Evolutionary conservation across 179 eudicot genomes (phyloP), one percentile per base, ranked within the genome.

Genomic region (Beta lomatogona): DNA sequence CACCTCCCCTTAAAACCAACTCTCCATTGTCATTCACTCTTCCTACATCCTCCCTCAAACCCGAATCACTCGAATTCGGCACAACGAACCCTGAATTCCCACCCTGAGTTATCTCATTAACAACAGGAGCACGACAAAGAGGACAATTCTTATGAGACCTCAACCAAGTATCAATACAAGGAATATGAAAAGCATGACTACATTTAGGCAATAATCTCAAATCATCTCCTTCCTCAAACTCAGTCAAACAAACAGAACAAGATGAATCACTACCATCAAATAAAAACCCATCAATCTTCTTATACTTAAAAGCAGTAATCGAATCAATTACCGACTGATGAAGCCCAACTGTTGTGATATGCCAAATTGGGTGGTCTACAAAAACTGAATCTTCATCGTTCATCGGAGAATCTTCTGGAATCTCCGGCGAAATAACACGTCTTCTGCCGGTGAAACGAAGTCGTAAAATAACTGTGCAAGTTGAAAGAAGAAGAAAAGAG

Each of bases 201-300:
- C 96, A 93, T 82, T 91, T 92, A 1, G 96, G 96, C 80, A 93
- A 86, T 25, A 91, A 86, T 69, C 97, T 59, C 13, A 94, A 87
- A 59, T 89, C 90, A 68, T 94, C 98, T n/a, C 89, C 91, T 8
- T 91, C 98, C 50, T 91, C 84, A 80, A 93, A 94, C 44, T 91
- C 94, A 28, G 83, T 88, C 82, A 94, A 86, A 83, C 98, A 94
- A 87, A 94, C 94, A 68, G 93, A 86, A 66, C 98, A 94, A 68
- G 92, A 86, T 69, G 93, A 91, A 46, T 88, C 94, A 46, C 87
- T 80, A 16, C 91, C 92, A 19, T 91, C 94, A n/a, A 83, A 63
- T 9, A 94, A 85, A 1, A 90, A 83, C 4, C 92, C 93, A 48
- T 91, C 97, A 12, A 89, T 73, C 73, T 79, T 88, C 50, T 89